phyloP scores from a whole-genome alignment of 352 stramenopile genomes.

The Pythium monospermum region DNA sequence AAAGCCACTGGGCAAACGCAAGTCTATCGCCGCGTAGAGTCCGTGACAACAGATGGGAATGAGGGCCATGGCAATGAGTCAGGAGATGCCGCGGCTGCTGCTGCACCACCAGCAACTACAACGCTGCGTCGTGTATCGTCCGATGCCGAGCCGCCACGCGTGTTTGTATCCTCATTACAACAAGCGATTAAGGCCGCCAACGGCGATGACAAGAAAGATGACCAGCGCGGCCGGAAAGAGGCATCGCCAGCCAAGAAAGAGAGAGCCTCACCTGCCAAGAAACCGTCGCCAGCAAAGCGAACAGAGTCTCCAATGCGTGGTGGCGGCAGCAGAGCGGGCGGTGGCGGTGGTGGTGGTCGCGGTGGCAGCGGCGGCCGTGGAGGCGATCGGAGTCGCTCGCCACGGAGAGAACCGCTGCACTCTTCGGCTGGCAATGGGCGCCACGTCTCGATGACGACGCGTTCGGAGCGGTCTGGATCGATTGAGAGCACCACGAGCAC shows the following conservation, averaged over 20 bases:
- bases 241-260: conserved; percentile 16
- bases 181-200: conserved; percentile 22
- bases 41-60: conserved; percentile 16
- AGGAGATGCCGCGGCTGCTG: too few species aligned
- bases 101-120: too few species aligned
- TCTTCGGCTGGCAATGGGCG: not conserved
- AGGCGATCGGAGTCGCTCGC: conserved; percentile 11
- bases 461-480: conserved; percentile 10
- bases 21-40: conserved; percentile 43
- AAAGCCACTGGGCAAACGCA: conserved; percentile 1
- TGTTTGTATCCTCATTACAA: conserved; percentile 53
- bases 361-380: not conserved
- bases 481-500: conserved; percentile 23
- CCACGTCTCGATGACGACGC: conserved; percentile 12
- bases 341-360: not conserved
- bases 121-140: too few species aligned
- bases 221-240: not conserved
- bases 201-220: conserved; percentile 13
- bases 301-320: conserved; percentile 1
- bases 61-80: too few species aligned
- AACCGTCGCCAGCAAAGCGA: not conserved
- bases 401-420: not conserved
- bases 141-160: not conserved
- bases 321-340: not conserved
- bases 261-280: too few species aligned